Evolutionary conservation across 345 rosid genomes (phyloP), one percentile per base, ranked within the genome.

Genomic region (Linum usitatissimum): DNA sequence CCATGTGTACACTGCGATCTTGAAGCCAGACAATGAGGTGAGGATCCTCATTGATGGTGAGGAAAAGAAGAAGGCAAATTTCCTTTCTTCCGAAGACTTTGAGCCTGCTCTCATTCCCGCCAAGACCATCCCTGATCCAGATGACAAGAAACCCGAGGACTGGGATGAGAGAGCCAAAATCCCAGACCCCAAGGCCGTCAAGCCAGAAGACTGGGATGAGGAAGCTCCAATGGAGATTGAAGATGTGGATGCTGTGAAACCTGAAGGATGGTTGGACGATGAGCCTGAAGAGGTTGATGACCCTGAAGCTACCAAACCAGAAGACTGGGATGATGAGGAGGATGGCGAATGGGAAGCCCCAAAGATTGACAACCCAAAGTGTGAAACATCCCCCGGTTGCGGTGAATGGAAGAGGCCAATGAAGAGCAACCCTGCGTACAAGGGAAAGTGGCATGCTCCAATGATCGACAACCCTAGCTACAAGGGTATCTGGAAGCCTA

Each of bases 281-380:
- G 93, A 88, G 75, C 88, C 96, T 62, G 96, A 88, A 76, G 96
- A 88, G 70, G 71, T 88, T 6, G 90, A 88, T 28, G 96, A 88
- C 70, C 93, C 93, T 3, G 96, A 88, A 18, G 96, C 96, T 4
- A 64, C 88, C 40, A 88, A 88, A 61, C 96, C 96, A 6, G 93
- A 88, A 67, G 96, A 88, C 70, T 86, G 96, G 96, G 93, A 88
- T 78, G 96, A 88, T 7, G 96, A 88, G 68, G 96, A 88, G 75
- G 96, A 88, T 73, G 96, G 96, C 72, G 85, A 84, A 71, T 88
- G 92, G 90, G 96, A 88, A 65, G 87, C 93, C 19, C 93, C 93
- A 9, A 88, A 88, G 77, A 73, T 82, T 68, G 90, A 84, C 49
- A 88, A 88, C 78, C 93, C 96, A 39, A 84, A 78, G 55, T 88